phyloP scores from a whole-genome alignment of 192 early-diverging fungal genomes.

The Backusella psychrophila region DNA sequence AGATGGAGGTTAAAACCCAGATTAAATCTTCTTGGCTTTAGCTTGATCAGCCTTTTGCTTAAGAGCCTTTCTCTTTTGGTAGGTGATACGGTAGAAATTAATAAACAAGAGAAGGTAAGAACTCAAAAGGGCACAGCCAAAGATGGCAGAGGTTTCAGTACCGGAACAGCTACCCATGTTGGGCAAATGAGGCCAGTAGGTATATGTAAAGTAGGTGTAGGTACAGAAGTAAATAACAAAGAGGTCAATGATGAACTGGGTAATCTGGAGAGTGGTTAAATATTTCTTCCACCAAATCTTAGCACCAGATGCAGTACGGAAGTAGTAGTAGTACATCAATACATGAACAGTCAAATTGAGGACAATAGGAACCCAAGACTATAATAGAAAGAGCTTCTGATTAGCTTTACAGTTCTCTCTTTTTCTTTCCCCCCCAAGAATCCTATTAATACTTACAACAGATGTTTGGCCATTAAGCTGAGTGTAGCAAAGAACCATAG shows the following conservation, averaged over 20 bases:
- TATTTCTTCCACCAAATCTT: slow-evolving; percentile 92
- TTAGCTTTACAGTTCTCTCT: neutral
- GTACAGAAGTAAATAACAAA: slow-evolving; percentile 80
- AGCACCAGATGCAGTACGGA: slow-evolving; percentile 67
- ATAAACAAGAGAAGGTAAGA: slow-evolving; percentile 84
- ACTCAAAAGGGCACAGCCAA: slow-evolving; percentile 73
- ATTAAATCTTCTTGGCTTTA: slow-evolving; percentile 25
- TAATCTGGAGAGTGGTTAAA: slow-evolving; percentile 85
- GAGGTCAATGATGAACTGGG: slow-evolving; percentile 86
- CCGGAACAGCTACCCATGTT: slow-evolving; percentile 69
- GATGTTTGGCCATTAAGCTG: slow-evolving; percentile 70
- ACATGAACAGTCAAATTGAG: slow-evolving; percentile 87
- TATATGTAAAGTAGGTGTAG: slow-evolving; percentile 75
- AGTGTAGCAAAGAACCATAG: slow-evolving; percentile 80
- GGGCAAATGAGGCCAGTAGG: slow-evolving; percentile 60
- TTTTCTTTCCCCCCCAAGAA: neutral
- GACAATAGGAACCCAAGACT: slow-evolving; percentile 72
- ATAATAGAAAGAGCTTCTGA: neutral
- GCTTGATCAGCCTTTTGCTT: neutral
- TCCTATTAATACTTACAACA: slow-evolving; percentile 55
- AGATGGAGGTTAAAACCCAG: neutral
- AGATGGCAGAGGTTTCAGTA: slow-evolving; percentile 68
- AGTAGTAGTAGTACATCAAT: slow-evolving; percentile 88
- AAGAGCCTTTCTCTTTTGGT: slow-evolving; percentile 53
- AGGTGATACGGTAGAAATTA: slow-evolving; percentile 83